A percentile compares a stretch with the other conserved stretches of the same genome.
Conservation (phyloP, 352 stramenopile species). For the Pythium rhizo-oryzae region DNA sequence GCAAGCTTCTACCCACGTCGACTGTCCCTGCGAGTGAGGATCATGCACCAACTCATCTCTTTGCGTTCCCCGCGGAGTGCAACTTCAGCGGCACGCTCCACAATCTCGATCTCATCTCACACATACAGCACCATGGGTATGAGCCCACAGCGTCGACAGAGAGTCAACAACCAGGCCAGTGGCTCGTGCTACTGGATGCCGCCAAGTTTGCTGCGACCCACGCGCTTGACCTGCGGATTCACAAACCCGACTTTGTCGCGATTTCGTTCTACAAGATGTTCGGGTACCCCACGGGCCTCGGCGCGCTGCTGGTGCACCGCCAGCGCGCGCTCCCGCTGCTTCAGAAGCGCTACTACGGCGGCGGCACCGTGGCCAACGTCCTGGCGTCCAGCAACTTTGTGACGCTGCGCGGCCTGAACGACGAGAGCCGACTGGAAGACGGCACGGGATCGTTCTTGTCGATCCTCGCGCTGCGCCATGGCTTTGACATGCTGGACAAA, state of each 20-base stretch:
- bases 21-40: too few relatives aligned
- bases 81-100: slow-evolving; percentile 77
- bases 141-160: neutral
- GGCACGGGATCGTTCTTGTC: slow-evolving; percentile 72
- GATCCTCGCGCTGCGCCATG: slow-evolving; percentile 60
- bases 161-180: slow-evolving; percentile 25
- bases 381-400: slow-evolving; percentile 47
- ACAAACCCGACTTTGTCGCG: slow-evolving; percentile 63
- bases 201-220: slow-evolving; percentile 69
- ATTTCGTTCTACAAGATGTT: slow-evolving; percentile 89
- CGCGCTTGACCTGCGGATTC: slow-evolving; percentile 48
- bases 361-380: slow-evolving; percentile 66
- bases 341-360: slow-evolving; percentile 63
- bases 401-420: slow-evolving; percentile 32
- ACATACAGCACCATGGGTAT: slow-evolving; percentile 34
- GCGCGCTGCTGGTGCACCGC: slow-evolving; percentile 50
- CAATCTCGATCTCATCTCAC: slow-evolving; percentile 43
- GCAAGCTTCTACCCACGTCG: too few relatives aligned
- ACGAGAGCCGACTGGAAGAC: slow-evolving; percentile 47
- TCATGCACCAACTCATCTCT: slow-evolving; percentile 32
- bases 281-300: slow-evolving; percentile 70
- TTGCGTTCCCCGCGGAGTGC: slow-evolving; percentile 75
- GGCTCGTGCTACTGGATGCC: slow-evolving; percentile 73
- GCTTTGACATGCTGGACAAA: slow-evolving; percentile 45
- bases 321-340: slow-evolving; percentile 46